Conservation (phyloP, 2,329 filamentous ascomycete species). For the Penicillium sp. region DNA sequence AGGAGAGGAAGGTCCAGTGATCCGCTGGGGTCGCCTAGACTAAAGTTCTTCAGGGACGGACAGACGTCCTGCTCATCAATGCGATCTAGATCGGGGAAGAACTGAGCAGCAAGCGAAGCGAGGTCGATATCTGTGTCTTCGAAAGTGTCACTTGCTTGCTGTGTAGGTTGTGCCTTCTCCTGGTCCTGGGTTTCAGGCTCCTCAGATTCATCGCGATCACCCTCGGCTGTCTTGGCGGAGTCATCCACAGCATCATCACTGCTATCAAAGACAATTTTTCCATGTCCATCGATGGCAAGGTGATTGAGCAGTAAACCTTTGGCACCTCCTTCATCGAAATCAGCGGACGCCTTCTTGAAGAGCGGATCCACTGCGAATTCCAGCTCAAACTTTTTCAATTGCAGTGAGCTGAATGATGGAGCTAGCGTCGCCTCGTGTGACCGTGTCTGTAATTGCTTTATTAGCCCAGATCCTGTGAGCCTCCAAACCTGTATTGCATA, state of each 20-base stretch:
- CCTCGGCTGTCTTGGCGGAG: constrained; percentile 37
- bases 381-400: constrained; percentile 95
- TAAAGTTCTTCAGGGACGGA: constrained; percentile 88
- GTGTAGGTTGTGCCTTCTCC: constrained; percentile 33
- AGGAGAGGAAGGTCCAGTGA: constrained; percentile 88
- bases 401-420: constrained; percentile 77
- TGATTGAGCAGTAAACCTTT: constrained; percentile 94
- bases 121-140: constrained; percentile 70
- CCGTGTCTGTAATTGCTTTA: constrained; percentile 46
- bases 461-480: not conserved
- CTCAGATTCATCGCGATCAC: constrained; percentile 39
- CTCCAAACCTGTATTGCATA: constrained; percentile 31
- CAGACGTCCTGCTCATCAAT: constrained; percentile 89
- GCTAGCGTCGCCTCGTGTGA: constrained; percentile 92
- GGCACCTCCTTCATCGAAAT: constrained; percentile 96
- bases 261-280: constrained; percentile 95
- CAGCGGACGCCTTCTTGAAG: constrained; percentile 98
- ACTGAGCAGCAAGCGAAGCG: constrained; percentile 65
- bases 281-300: constrained; percentile 86
- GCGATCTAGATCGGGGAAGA: constrained; percentile 73
- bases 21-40: constrained; percentile 78
- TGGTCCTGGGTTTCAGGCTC: constrained; percentile 47
- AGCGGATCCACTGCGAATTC: constrained; percentile 94
- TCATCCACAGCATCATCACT: constrained; percentile 72
- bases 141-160: constrained; percentile 34